Percentiles rank a stretch among this genome's conserved stretches.
These are phyloP conservation scores for Ophiostoma ips DNA, from an alignment of 2,329 filamentous ascomycete genomes.

Conservation along the genomic window DNA sequence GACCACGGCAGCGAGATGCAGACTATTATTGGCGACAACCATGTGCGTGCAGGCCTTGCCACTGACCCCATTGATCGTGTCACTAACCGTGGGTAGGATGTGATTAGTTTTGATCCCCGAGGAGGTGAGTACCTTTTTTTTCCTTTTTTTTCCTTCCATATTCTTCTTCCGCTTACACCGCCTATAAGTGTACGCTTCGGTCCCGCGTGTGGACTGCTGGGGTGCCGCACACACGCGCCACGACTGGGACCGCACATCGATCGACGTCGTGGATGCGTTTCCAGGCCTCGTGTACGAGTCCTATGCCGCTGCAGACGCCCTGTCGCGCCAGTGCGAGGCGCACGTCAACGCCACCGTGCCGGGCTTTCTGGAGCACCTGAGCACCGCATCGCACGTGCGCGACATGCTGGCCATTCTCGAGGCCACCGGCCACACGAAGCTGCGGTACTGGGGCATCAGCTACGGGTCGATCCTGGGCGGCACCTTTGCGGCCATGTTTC, in stretches of 20 bases:
- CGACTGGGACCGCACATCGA: slow-evolving; percentile 29
- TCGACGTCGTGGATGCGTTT: slow-evolving; percentile 32
- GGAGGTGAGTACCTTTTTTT: too few species aligned
- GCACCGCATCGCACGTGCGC: slow-evolving; percentile 30
- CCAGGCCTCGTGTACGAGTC: slow-evolving; percentile 31
- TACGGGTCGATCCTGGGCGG: slow-evolving; percentile 40
- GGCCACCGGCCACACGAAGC: slow-evolving; percentile 26
- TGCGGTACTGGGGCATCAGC: slow-evolving; percentile 41
- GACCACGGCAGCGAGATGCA: slow-evolving; percentile 24
- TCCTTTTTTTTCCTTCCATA: too few species aligned
- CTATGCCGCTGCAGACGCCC: slow-evolving; percentile 27
- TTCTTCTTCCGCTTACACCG: too few species aligned
- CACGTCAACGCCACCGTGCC: slow-evolving; percentile 18
- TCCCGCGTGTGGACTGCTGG: slow-evolving; percentile 39
- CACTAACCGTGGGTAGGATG: slow-evolving; percentile 21
- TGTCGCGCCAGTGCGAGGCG: slow-evolving; percentile 29
- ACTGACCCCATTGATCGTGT: too few species aligned
- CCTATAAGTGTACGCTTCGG: slow-evolving; percentile 34
- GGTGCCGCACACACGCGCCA: slow-evolving; percentile 25
- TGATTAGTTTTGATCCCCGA: slow-evolving; percentile 37
- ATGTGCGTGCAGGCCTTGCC: slow-evolving; percentile 20
- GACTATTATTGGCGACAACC: slow-evolving; percentile 31
- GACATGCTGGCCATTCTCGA: slow-evolving; percentile 34
- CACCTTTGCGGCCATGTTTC: slow-evolving; percentile 37
- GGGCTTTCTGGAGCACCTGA: slow-evolving; percentile 25